phyloP scores from a whole-genome alignment of 768 basidiomycete species.

The Boletus reticuloceps region DNA sequence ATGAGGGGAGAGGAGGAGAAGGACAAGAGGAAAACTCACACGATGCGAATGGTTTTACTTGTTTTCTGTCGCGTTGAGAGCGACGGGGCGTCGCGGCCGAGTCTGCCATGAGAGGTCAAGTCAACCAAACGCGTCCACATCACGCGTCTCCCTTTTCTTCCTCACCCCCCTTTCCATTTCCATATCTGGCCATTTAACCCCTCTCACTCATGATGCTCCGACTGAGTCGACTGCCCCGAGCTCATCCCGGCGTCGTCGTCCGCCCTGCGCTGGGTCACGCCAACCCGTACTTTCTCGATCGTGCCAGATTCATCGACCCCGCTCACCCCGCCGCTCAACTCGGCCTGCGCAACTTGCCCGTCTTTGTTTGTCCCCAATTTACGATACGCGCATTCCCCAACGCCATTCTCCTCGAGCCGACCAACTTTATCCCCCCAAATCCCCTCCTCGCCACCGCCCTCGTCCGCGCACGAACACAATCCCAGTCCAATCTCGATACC shows the following conservation, averaged over 20 bases:
- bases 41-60: constrained; percentile 54
- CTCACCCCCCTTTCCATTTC: background rate
- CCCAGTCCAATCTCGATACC: too few relatives aligned
- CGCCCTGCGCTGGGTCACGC: constrained; percentile 15
- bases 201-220: too few relatives aligned
- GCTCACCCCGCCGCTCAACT: constrained; percentile 6
- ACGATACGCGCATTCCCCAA: constrained; percentile 24
- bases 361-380: constrained; percentile 19
- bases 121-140: constrained; percentile 24
- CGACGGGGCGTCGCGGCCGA: constrained; percentile 40
- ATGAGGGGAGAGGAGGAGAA: constrained; percentile 1
- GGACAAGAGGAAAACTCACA: constrained; percentile 35
- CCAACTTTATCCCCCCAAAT: constrained; percentile 2
- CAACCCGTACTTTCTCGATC: constrained; percentile 15
- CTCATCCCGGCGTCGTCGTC: background rate
- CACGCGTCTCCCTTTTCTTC: constrained; percentile 15
- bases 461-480: constrained; percentile 1
- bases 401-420: constrained; percentile 11
- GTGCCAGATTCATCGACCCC: constrained; percentile 12
- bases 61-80: constrained; percentile 70
- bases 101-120: constrained; percentile 17
- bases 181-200: too few relatives aligned
- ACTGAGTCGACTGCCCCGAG: too few relatives aligned
- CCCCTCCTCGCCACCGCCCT: constrained; percentile 17
- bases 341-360: constrained; percentile 12